Evolutionary conservation across 208 protist species (phyloP).

Genomic region (Zelonia costaricensis): DNA sequence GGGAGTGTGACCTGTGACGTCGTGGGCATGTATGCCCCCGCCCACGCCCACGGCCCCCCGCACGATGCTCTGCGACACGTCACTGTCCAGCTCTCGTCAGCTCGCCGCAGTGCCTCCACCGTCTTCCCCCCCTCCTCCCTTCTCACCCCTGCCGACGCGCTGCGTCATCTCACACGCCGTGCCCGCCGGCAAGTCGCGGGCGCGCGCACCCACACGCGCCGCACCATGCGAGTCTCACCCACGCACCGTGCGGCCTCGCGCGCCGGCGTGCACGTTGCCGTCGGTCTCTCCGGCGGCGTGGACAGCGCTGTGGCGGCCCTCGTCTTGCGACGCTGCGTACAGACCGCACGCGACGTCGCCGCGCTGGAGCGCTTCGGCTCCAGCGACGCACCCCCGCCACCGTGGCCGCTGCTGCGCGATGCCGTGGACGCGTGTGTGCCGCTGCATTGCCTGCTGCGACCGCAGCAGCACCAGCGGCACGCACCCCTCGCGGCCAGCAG

Average conservation of each 20-base stretch:
- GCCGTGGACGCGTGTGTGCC: conserved; percentile 2
- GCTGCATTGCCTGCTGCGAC: conserved; percentile 7
- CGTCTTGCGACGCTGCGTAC: conserved; percentile 59
- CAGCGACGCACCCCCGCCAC: neutral
- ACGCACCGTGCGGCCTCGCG: neutral
- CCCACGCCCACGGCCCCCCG: too few species aligned
- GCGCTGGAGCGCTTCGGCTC: conserved; percentile 38
- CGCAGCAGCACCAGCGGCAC: neutral
- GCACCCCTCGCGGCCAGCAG: neutral
- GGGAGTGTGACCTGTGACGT: too few species aligned
- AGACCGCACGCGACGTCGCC: conserved; percentile 45
- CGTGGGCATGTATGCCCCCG: too few species aligned
- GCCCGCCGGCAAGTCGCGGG: too few species aligned
- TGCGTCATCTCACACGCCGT: too few species aligned
- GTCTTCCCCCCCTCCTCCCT: too few species aligned
- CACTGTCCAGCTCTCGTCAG: too few species aligned
- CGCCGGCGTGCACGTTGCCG: conserved; percentile 44
- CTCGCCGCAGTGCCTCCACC: too few species aligned
- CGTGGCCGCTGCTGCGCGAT: conserved; percentile 1
- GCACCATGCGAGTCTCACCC: neutral
- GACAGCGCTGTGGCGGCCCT: conserved; percentile 79
- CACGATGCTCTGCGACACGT: too few species aligned
- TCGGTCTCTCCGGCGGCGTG: conserved; percentile 80
- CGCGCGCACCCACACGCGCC: too few species aligned
- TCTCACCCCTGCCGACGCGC: too few species aligned